A percentile compares a stretch with the other conserved stretches of the same genome.
These are phyloP conservation scores for Sarcodon aspratus DNA, from an alignment of 768 basidiomycete species.

Conservation along the genomic window DNA sequence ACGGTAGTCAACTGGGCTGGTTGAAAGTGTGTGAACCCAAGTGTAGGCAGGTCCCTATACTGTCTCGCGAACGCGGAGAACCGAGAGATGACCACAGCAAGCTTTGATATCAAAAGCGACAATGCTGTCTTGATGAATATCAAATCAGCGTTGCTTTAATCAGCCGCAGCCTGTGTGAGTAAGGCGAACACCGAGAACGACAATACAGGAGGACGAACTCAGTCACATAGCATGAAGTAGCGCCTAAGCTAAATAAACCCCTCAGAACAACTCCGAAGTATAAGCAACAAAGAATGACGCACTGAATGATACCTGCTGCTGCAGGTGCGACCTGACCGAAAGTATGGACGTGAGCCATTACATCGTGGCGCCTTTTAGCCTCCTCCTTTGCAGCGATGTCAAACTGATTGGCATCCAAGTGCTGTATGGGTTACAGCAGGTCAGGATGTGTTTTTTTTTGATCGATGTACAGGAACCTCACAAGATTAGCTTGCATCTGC, in stretches of 20 bases:
- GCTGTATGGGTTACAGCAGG: constrained; percentile 24
- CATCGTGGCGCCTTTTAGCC: constrained; percentile 95
- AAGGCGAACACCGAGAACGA: neutral
- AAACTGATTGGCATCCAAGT: constrained; percentile 83
- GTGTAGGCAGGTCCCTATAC: constrained; percentile 81
- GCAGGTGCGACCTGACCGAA: constrained; percentile 90
- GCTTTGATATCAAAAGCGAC: constrained; percentile 72
- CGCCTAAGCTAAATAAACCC: constrained; percentile 53
- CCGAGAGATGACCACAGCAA: constrained; percentile 85
- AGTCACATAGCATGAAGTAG: constrained; percentile 98
- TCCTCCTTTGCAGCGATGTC: constrained; percentile 88
- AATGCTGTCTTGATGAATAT: constrained; percentile 91
- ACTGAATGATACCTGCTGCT: constrained; percentile 96
- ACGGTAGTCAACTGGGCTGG: constrained; percentile 98
- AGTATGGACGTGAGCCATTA: constrained; percentile 99
- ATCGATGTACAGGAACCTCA: constrained; percentile 21
- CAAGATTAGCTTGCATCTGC: constrained; percentile 92
- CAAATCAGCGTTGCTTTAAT: constrained; percentile 84
- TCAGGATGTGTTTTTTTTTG: constrained; percentile 4
- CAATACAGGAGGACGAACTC: constrained; percentile 47
- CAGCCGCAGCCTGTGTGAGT: neutral
- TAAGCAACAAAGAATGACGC: constrained; percentile 14
- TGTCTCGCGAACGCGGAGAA: constrained; percentile 76
- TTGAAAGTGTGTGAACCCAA: constrained; percentile 99
- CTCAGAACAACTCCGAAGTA: neutral